Conservation (phyloP, 148 eudicot genomes). For the Rhododendron ovatum region DNA sequence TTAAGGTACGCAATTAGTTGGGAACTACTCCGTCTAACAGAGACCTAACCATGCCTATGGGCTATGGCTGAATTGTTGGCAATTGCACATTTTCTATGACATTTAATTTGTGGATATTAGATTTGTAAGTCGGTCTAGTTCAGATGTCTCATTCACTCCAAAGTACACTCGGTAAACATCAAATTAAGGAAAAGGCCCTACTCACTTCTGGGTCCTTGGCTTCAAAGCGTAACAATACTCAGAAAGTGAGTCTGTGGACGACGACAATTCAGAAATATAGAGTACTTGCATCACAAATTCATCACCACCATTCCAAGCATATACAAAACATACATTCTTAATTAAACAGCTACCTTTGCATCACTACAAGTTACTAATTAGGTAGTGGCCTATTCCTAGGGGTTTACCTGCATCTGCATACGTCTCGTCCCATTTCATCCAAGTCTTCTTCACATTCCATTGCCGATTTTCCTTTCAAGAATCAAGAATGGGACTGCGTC, state of each 20-base stretch:
- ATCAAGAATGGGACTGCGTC: not conserved
- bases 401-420: not conserved
- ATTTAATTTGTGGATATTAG: not conserved
- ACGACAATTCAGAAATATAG: not conserved
- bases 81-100: not conserved
- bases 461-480: not conserved
- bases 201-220: conserved; percentile 4
- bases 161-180: not conserved
- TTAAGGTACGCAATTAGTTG: too few relatives aligned
- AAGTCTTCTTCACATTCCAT: not conserved
- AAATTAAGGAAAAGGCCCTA: not conserved
- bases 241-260: not conserved
- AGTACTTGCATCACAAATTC: not conserved
- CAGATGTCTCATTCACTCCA: conserved; percentile 12
- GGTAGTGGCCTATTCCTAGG: not conserved
- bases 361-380: not conserved
- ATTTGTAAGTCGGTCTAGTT: not conserved
- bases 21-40: not conserved
- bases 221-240: conserved; percentile 3
- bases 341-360: not conserved
- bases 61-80: not conserved
- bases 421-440: not conserved
- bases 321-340: not conserved
- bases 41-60: not conserved
- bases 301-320: not conserved